Base-by-base conservation (phyloP, 164 flowering plant species). In the Cinnamomum chago region DNA sequence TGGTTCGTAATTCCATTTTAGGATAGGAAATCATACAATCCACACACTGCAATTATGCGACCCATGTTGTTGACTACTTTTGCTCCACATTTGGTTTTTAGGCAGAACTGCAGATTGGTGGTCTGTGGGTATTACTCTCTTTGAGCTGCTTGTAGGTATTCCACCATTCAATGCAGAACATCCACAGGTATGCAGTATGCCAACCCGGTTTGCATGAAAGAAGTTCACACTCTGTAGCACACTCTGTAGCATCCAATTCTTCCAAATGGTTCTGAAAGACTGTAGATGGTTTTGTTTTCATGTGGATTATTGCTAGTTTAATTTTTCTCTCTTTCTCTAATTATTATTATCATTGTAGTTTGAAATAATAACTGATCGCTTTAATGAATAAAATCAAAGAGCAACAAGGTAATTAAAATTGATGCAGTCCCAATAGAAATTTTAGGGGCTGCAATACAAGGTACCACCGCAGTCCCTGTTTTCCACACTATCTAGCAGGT, bases 31-130 rank as follows among this genome's bases (percentile, higher is more conserved):
- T 50, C 24, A 50, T 67, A 67, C 58, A 35, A 50, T 66, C 50
- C 22, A 50, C 52, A 60, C 15, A 66, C 25, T 70, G 0, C 14
- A 69, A 18, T 25, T 58, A 40, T 4, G 15, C 5, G 60, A 33
- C 24, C 47, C 35, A 47, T 65, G 7, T 67, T 47, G 66, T 12
- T 35, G 62, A 62, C 33, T 12, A 2, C 60, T 50, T 74, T 62
- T 65, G 60, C 24, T 67, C 55, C 52, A 35, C 9, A 65, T 72
- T 78, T 75, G 28, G 67, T 64, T 72, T 84, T 58, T 75, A 96
- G 99, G 99, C 79, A 83, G 85, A 79, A 94, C 98, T 30, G 99
- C 99, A 35, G 99, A 96, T 89, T 96, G 99, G 99, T 94, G 99
- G 99, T 94, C 99, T 77, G 97, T 94, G 50, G 99, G 99, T 47